Evolutionary conservation across 2,329 filamentous ascomycete genomes (phyloP).

Genomic region (Xylariomycetidae sp.): DNA sequence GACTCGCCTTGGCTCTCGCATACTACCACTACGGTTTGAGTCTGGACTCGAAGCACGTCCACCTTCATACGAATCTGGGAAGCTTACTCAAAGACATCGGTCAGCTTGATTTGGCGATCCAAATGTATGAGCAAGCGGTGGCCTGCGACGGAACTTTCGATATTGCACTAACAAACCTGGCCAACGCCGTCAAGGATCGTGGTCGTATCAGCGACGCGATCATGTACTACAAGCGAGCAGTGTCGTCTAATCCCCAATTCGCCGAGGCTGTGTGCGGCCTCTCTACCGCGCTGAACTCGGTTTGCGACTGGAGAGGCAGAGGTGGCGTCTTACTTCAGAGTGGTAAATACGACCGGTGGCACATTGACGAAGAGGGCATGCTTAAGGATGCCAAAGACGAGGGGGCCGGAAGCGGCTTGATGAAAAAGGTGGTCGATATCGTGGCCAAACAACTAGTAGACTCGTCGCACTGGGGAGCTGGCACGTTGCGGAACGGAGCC

Average conservation of each 20-base stretch:
- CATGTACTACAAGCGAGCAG: constrained; percentile 82
- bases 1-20: constrained; percentile 78
- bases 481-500: constrained; percentile 55
- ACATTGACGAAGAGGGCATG: constrained; percentile 81
- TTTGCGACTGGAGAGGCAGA: constrained; percentile 89
- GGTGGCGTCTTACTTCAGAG: constrained; percentile 75
- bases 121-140: constrained; percentile 96
- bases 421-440: constrained; percentile 85
- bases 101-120: constrained; percentile 83
- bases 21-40: constrained; percentile 95
- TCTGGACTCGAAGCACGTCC: constrained; percentile 84
- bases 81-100: constrained; percentile 95
- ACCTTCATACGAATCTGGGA: constrained; percentile 93
- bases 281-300: constrained; percentile 90
- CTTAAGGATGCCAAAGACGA: constrained; percentile 66
- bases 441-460: constrained; percentile 84
- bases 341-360: constrained; percentile 82
- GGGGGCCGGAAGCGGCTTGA: constrained; percentile 69
- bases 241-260: constrained; percentile 89
- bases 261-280: constrained; percentile 95
- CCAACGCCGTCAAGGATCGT: constrained; percentile 96
- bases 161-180: constrained; percentile 92
- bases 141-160: constrained; percentile 91
- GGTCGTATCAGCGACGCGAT: constrained; percentile 91
- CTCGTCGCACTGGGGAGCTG: constrained; percentile 79